Evolutionary conservation across 2,329 filamentous ascomycete species (phyloP).

Genomic region (Sclerotinia minor): DNA sequence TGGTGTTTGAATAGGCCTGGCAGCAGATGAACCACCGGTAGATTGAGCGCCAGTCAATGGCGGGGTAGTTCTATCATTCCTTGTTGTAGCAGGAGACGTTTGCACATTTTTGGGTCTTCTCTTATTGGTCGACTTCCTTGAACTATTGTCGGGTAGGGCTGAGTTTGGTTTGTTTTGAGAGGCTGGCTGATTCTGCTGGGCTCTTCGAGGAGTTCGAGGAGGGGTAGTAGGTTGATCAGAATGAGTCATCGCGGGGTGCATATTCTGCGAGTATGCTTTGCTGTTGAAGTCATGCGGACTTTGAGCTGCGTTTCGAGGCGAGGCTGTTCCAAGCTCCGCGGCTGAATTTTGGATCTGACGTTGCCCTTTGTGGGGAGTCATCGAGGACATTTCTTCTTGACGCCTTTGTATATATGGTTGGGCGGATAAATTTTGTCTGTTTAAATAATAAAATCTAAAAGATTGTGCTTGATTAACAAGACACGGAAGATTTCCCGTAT

Average conservation of each 20-base stretch:
- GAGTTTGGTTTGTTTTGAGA: constrained; percentile 32
- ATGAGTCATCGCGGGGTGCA: constrained; percentile 33
- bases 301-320: constrained; percentile 44
- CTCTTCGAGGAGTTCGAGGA: constrained; percentile 41
- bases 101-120: constrained; percentile 39
- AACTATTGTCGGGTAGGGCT: constrained; percentile 32
- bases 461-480: neutral
- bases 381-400: constrained; percentile 49
- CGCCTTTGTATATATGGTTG: constrained; percentile 50
- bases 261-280: constrained; percentile 44
- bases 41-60: constrained; percentile 36
- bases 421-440: constrained; percentile 5
- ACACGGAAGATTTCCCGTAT: neutral
- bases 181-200: constrained; percentile 27
- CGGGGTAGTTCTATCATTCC: constrained; percentile 36
- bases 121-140: constrained; percentile 40
- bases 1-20: constrained; percentile 46
- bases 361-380: constrained; percentile 44
- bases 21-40: constrained; percentile 40
- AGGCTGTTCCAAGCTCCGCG: constrained; percentile 32
- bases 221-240: constrained; percentile 37
- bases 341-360: constrained; percentile 40
- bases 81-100: constrained; percentile 37
- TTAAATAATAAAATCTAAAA: neutral
- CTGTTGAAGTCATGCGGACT: constrained; percentile 50